Evolutionary conservation across 148 eudicot genomes (phyloP).

Genomic region (Fallopia convolvulus): DNA sequence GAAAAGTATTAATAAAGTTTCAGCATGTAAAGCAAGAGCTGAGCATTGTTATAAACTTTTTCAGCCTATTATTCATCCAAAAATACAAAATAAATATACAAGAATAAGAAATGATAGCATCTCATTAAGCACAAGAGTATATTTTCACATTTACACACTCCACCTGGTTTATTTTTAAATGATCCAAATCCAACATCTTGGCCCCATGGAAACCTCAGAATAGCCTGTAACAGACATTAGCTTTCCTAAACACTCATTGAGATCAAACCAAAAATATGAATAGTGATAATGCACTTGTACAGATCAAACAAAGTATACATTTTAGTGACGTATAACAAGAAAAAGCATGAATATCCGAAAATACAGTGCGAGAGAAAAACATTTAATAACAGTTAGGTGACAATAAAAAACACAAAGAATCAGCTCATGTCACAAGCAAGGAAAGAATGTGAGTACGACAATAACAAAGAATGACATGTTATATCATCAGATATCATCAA

Average conservation of each 20-base stretch:
- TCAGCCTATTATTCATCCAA: not conserved
- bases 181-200: constrained; percentile 30
- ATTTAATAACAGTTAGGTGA: not conserved
- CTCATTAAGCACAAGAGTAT: constrained; percentile 6
- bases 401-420: constrained; percentile 3
- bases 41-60: not conserved
- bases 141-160: constrained; percentile 16
- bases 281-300: not conserved
- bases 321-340: not conserved
- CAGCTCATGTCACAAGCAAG: not conserved
- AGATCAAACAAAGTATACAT: not conserved
- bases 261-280: constrained; percentile 15
- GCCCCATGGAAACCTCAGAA: constrained; percentile 35
- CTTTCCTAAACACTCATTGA: constrained; percentile 14
- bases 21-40: not conserved
- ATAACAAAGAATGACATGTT: not conserved
- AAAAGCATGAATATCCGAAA: not conserved
- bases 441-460: not conserved
- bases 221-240: constrained; percentile 33
- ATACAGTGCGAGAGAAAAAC: not conserved
- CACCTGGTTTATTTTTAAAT: constrained; percentile 29
- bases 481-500: not conserved
- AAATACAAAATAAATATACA: not conserved
- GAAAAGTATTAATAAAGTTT: not conserved
- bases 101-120: not conserved